Percentiles rank a stretch among this genome's conserved stretches.
Evolutionary conservation across 305 asterid genomes (phyloP).

Genomic region (Solanum hybrid): DNA sequence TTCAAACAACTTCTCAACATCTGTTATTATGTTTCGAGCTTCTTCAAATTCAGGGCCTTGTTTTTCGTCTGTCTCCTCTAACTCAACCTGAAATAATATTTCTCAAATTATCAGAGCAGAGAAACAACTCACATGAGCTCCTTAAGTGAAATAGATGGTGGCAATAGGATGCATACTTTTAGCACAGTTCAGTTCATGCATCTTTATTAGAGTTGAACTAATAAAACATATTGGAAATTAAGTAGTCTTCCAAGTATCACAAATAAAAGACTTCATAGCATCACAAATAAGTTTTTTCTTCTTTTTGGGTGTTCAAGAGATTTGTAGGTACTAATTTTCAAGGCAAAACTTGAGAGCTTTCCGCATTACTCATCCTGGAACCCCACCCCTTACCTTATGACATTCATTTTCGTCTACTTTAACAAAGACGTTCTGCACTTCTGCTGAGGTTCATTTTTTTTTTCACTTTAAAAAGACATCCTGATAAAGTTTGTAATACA

Average conservation of each 20-base stretch:
- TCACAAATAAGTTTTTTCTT: neutral
- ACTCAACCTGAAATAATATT: conserved; percentile 40
- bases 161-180: neutral
- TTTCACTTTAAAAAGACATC: neutral
- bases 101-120: neutral
- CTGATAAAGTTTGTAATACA: neutral
- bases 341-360: neutral
- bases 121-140: neutral
- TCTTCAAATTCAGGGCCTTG: conserved; percentile 65
- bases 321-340: neutral
- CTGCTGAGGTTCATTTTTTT: neutral
- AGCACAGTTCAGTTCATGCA: neutral
- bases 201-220: neutral
- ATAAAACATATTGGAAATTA: neutral
- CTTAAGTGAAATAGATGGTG: neutral
- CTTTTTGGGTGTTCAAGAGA: neutral
- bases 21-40: conserved; percentile 45
- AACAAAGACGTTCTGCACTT: neutral
- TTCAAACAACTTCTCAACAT: conserved; percentile 51
- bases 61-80: conserved; percentile 52
- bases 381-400: neutral
- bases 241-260: neutral
- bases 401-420: neutral
- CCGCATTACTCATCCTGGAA: neutral
- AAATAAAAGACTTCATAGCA: neutral